Evolutionary conservation across 164 flowering plant genomes (phyloP), one percentile per base, ranked within the genome.

Genomic region (Magnolia officinalis): DNA sequence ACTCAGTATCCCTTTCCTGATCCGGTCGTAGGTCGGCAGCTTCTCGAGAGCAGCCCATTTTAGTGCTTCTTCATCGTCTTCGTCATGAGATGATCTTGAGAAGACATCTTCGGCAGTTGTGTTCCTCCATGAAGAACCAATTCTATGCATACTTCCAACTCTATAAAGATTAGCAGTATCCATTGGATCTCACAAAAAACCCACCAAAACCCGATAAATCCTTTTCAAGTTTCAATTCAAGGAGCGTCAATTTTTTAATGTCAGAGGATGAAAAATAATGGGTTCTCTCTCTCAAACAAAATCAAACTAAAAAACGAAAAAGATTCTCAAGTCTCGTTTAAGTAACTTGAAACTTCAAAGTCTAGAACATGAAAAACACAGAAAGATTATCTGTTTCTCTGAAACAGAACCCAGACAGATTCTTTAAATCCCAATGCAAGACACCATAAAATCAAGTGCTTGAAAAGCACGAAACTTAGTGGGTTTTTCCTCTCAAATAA

Each of bases 21-120:
- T 29, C 50, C 80, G 71, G 45, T 73, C 51, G 50, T 67, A 73
- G 8, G 80, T 78, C 8, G 80, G 80, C 31, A 68, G 69, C 52
- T 45, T 78, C 50, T 78, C 80, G 51, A 78, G 52, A 49, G 76
- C 76, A 49, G 80, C 80, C 80, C 80, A 78, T 61, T 61, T 78
- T 23, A 74, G 49, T 13, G 76, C 76, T 26, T 74, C 80, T 68
- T 73, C 80, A 69, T 78, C 80, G 20, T 78, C 80, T 73, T 74
- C 76, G 18, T 68, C 55, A 18, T 37, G 13, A 50, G 80, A 65
- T 7, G 72, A 72, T 55, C 67, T 67, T 1, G 75, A 72, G 76
- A 78, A 78, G 10, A 73, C 52, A 5, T 84, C 84, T 24, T 73
- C 72, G 7, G 24, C 52, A 6, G 59, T 51, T 3, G 23, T 23